Percentiles rank a stretch among this genome's conserved stretches.
Conservation (phyloP, 2,329 filamentous ascomycete species). For the Fusarium bactridioides region DNA sequence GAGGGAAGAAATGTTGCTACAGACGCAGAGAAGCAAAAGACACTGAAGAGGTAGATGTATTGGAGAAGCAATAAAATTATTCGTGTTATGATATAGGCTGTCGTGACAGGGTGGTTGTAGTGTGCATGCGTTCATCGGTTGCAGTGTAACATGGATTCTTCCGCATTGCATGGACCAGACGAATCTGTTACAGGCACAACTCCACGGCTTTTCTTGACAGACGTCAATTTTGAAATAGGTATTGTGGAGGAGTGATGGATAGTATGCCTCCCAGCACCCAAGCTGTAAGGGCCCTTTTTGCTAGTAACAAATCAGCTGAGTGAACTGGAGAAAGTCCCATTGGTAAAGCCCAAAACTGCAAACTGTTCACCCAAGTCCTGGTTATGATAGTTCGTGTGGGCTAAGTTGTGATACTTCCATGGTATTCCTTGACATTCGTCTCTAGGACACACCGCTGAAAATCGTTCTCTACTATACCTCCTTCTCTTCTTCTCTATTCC, state of each 20-base stretch:
- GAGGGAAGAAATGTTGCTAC: conserved; percentile 78
- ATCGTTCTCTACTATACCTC: background rate
- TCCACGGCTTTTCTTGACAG: background rate
- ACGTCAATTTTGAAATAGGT: background rate
- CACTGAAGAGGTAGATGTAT: conserved; percentile 62
- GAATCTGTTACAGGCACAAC: background rate
- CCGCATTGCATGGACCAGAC: background rate
- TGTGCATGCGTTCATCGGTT: background rate
- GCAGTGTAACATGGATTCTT: background rate
- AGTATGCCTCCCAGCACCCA: too few relatives aligned
- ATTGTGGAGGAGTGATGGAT: background rate
- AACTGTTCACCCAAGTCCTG: background rate
- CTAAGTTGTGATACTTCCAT: background rate
- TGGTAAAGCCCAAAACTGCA: background rate
- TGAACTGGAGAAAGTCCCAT: background rate
- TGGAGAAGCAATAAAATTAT: conserved; percentile 14
- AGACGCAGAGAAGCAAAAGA: conserved; percentile 92
- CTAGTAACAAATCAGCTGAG: background rate
- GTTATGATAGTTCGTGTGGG: background rate
- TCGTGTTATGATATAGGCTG: background rate
- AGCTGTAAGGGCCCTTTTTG: background rate
- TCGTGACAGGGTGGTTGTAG: background rate
- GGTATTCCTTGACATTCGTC: background rate
- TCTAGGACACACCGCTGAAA: background rate
- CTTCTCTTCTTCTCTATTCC: background rate